Conservation (phyloP, 352 stramenopile genomes). For the Phytophthora lateralis region DNA sequence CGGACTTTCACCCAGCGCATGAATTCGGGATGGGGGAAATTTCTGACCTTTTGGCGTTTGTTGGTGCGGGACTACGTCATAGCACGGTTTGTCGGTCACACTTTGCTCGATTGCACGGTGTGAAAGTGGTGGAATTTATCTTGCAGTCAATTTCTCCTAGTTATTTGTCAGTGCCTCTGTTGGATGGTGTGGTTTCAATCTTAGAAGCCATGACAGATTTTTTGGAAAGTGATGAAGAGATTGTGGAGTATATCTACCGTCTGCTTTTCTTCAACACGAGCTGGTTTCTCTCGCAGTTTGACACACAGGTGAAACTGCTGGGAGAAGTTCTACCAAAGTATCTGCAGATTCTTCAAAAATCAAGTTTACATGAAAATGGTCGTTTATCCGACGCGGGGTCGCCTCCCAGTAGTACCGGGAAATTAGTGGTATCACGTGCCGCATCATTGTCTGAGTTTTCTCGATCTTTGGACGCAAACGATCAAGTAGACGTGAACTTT, state of each 20-base stretch:
- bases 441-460: conserved; percentile 29
- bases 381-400: conserved; percentile 17
- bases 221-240: conserved; percentile 36
- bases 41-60: conserved; percentile 64
- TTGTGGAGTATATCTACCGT: conserved; percentile 54
- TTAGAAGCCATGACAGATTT: conserved; percentile 60
- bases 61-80: conserved; percentile 54
- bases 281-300: conserved; percentile 81
- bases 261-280: conserved; percentile 81
- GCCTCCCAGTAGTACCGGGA: conserved; percentile 15
- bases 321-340: conserved; percentile 66
- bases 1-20: conserved; percentile 75
- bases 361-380: conserved; percentile 21
- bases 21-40: conserved; percentile 76
- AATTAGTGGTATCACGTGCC: conserved; percentile 16
- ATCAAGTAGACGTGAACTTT: conserved; percentile 67
- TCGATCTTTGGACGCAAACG: conserved; percentile 31
- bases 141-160: conserved; percentile 76
- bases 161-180: conserved; percentile 62
- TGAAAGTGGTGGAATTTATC: conserved; percentile 80
- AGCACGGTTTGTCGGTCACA: conserved; percentile 75
- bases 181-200: conserved; percentile 69
- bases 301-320: conserved; percentile 75
- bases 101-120: conserved; percentile 68
- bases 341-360: conserved; percentile 53